Conservation (phyloP, 495 filamentous ascomycete species). For the Xylaria cubensis region DNA sequence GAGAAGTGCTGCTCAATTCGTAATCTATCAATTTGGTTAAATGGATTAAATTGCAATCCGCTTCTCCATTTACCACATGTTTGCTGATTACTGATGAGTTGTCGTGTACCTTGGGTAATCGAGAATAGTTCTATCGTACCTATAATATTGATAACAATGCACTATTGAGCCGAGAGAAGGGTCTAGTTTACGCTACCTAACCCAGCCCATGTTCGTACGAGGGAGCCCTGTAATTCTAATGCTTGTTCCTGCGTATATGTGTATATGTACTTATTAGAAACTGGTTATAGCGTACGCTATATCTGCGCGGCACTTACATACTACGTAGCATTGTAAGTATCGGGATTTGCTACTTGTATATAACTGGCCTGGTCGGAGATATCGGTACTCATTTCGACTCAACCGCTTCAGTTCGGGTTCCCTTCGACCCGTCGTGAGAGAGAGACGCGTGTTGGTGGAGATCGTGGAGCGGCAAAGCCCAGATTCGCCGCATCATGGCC, state of each 20-base stretch:
- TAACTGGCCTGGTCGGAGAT: constrained; percentile 13
- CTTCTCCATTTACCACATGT: background rate
- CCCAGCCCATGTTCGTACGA: background rate
- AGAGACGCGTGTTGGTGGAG: constrained; percentile 15
- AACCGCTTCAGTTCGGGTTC: constrained; percentile 4
- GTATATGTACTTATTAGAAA: background rate
- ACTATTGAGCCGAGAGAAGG: constrained; percentile 7
- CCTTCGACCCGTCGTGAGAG: constrained; percentile 5
- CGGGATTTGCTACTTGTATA: background rate
- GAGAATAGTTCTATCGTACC: constrained; percentile 6
- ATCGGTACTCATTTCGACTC: constrained; percentile 2
- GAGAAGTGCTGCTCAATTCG: background rate
- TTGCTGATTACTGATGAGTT: background rate
- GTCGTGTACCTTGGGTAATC: background rate
- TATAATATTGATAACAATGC: background rate
- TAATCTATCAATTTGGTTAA: constrained; percentile 18
- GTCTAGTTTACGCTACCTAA: background rate
- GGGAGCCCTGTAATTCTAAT: background rate
- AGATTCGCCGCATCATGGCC: constrained; percentile 14
- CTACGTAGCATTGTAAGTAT: background rate
- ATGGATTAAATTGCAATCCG: background rate
- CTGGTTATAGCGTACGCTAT: background rate
- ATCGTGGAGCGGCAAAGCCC: constrained; percentile 3
- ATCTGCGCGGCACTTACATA: background rate
- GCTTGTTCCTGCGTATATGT: background rate